phyloP scores from a whole-genome alignment of 331 rosid species.

The Malus hybrid region DNA sequence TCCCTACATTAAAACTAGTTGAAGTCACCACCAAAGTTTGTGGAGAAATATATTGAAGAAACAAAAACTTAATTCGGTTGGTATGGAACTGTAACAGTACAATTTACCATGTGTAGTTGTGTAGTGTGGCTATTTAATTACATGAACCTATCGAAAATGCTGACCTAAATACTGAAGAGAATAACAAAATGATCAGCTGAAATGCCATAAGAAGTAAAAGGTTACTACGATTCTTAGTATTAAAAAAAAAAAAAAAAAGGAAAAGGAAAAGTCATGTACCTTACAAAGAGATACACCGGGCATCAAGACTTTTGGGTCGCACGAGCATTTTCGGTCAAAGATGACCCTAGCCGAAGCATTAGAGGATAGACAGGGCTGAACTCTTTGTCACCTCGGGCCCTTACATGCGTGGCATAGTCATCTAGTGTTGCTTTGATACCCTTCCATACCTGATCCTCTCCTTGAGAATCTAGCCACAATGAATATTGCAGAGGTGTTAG shows the following conservation, averaged over 20 bases:
- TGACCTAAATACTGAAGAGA: not conserved
- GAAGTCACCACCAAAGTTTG: not conserved
- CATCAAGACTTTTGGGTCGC: constrained; percentile 40
- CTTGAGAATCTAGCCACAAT: constrained; percentile 95
- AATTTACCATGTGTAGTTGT: not conserved
- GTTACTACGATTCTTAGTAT: not conserved
- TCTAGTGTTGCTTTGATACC: constrained; percentile 90
- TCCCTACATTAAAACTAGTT: not conserved
- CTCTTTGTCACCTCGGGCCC: constrained; percentile 91
- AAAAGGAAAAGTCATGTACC: not conserved
- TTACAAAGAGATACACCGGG: constrained; percentile 19
- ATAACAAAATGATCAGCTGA: constrained; percentile 7
- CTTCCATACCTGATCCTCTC: constrained; percentile 96
- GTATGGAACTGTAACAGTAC: not conserved
- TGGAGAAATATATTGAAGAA: not conserved
- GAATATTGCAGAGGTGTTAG: constrained; percentile 85
- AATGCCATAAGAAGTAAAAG: not conserved
- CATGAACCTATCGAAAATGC: not conserved
- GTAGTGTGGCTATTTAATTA: not conserved
- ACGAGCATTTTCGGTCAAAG: constrained; percentile 44
- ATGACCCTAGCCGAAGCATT: constrained; percentile 83
- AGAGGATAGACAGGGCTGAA: constrained; percentile 93
- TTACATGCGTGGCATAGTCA: constrained; percentile 76
- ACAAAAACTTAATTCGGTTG: not conserved
- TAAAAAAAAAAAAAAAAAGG: not conserved